phyloP scores from a whole-genome alignment of 352 stramenopile genomes.

The Phytophthora citrophthora region DNA sequence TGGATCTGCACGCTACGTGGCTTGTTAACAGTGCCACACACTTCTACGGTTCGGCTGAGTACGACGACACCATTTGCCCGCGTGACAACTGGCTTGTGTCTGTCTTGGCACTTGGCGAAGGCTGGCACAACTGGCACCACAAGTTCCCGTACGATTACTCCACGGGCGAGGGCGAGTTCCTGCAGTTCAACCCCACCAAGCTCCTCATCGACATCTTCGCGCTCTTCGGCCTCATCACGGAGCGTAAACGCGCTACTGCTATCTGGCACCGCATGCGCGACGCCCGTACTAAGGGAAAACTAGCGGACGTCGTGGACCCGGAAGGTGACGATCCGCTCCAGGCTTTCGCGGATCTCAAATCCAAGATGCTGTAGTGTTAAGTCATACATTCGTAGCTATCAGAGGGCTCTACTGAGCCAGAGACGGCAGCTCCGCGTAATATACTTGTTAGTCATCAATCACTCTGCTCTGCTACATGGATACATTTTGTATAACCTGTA shows the following conservation, averaged over 20 bases:
- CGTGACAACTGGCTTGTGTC: slow-evolving; percentile 97
- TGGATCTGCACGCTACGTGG: slow-evolving; percentile 97
- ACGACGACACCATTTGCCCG: slow-evolving; percentile 93
- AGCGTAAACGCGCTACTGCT: slow-evolving; percentile 93
- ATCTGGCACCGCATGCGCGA: slow-evolving; percentile 93
- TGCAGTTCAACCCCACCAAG: slow-evolving; percentile 98
- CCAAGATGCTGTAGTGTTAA: slow-evolving; percentile 49
- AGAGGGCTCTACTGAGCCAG: neutral
- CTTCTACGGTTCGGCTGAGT: slow-evolving; percentile 97
- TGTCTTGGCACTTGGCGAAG: slow-evolving; percentile 95
- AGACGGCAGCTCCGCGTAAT: slow-evolving; percentile 20
- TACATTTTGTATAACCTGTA: too few species aligned
- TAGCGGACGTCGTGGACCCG: slow-evolving; percentile 43
- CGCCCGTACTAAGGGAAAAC: slow-evolving; percentile 41
- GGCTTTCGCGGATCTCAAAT: slow-evolving; percentile 68
- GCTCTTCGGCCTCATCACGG: slow-evolving; percentile 90
- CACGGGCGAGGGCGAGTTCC: slow-evolving; percentile 94
- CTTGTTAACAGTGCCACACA: slow-evolving; percentile 98
- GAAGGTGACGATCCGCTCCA: slow-evolving; percentile 51
- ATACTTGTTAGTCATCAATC: too few species aligned
- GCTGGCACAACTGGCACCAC: slow-evolving; percentile 99
- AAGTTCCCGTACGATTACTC: slow-evolving; percentile 99
- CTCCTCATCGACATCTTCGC: slow-evolving; percentile 96
- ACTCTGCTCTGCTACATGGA: neutral
- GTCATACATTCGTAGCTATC: neutral